Evolutionary conservation across 208 protist species (phyloP).

Genomic region (Wallacemonas sp.): DNA sequence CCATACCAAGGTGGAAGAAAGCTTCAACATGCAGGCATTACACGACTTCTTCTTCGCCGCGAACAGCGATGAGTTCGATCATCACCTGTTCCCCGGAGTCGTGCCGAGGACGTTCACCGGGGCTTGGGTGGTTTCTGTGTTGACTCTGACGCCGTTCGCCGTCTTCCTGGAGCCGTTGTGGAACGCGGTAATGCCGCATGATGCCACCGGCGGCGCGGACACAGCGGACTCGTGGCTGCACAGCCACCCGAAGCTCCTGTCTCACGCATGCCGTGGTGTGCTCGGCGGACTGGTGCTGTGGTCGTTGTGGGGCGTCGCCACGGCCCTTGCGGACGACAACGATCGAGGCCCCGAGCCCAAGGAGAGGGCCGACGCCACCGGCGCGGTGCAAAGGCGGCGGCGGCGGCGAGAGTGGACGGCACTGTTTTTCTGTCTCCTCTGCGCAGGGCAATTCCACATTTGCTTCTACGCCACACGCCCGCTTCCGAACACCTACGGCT

Average conservation of each 20-base stretch:
- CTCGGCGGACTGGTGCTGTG: conserved; percentile 24
- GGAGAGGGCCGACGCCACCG: background rate
- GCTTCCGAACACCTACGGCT: conserved; percentile 92
- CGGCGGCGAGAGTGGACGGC: too few relatives aligned
- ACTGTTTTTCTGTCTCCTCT: conserved; percentile 47
- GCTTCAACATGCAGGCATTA: conserved; percentile 94
- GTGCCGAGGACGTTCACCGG: conserved; percentile 93
- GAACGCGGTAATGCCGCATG: too few relatives aligned
- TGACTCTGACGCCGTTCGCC: conserved; percentile 15
- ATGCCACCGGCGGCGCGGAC: too few relatives aligned
- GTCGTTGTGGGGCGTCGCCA: conserved; percentile 22
- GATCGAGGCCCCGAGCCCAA: background rate
- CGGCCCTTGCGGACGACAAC: background rate
- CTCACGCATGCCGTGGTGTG: conserved; percentile 24
- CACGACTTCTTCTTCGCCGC: conserved; percentile 88
- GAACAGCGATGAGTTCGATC: conserved; percentile 74
- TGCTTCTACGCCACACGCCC: conserved; percentile 88
- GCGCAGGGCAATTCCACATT: conserved; percentile 82
- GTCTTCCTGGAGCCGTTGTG: conserved; percentile 6
- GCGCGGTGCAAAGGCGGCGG: background rate
- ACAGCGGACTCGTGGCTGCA: background rate
- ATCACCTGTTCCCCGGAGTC: conserved; percentile 90
- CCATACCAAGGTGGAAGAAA: conserved; percentile 95
- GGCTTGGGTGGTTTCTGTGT: conserved; percentile 43
- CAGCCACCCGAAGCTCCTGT: conserved; percentile 19